These are phyloP conservation scores for Blastocystis sp. DNA, from an alignment of 352 stramenopile species.

Conservation along the genomic window DNA sequence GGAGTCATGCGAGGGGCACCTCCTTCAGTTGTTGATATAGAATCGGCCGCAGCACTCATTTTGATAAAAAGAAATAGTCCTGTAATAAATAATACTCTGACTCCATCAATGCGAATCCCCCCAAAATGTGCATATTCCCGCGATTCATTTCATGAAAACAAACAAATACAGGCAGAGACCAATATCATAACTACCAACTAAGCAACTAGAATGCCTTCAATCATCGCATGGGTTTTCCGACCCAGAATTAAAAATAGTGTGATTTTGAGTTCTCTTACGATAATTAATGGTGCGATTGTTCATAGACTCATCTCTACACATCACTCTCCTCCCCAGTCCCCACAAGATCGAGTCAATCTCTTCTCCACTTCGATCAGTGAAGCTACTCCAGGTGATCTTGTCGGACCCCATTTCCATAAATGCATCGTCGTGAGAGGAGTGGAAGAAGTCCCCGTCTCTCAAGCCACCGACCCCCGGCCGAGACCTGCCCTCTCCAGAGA, in stretches of 20 bases:
- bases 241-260: slow-evolving; percentile 16
- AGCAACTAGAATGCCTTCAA: background rate
- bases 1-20: slow-evolving; percentile 53
- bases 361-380: background rate
- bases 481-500: background rate
- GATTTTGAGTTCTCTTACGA: slow-evolving; percentile 4
- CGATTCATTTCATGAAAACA: background rate
- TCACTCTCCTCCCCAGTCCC: background rate
- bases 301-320: slow-evolving; percentile 17
- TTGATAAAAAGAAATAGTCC: background rate
- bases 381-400: background rate
- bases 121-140: background rate
- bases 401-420: background rate
- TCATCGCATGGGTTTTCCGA: background rate
- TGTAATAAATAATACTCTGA: background rate
- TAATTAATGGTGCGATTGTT: slow-evolving; percentile 28
- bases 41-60: slow-evolving; percentile 37
- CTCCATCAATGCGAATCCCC: background rate
- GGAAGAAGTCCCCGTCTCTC: background rate
- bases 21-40: slow-evolving; percentile 31
- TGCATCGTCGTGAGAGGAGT: background rate
- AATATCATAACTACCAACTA: slow-evolving; percentile 33
- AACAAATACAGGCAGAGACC: background rate
- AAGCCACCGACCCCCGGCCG: background rate
- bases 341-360: slow-evolving; percentile 39